Evolutionary conservation across 2,329 filamentous ascomycete genomes (phyloP), one percentile per base, ranked within the genome.

Genomic region (Paecilomyces formosus): DNA sequence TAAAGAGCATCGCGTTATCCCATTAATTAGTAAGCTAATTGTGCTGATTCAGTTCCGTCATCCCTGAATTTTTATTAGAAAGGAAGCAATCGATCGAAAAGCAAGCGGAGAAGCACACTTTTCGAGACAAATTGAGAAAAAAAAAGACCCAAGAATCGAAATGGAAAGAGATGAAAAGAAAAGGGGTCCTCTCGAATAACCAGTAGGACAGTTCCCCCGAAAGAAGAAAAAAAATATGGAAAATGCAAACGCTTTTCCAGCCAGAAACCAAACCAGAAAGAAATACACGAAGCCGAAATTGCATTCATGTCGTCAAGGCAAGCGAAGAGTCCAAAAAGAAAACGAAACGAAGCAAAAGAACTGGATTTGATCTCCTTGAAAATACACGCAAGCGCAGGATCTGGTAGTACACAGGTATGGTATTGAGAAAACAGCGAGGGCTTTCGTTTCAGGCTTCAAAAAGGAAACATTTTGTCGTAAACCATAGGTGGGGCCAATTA

Each of bases 171-270:
- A 26, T 26, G 8, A 31, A 8, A 12, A 31, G 2, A 31, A 9
- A 31, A 12, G 30, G 30, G 30, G 30, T 2, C 11, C 30, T 31
- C 30, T 31, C 30, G 11, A 31, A 31, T 31, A 31, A 11, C 30
- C 30, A 31, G 30, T 8, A 31, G 30, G 11, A 31, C 11, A 31
- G 30, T 31, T 31, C 30, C 30, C 30, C 39, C 39, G 30, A 28
- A 15, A 28, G 22, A 50, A 4, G 24, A n/a, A 49, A 56, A 54
- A 28, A 24, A n/a, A n/a, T n/a, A 55, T 51, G 35, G 54, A 28
- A 58, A 30, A 12, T 55, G n/a, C n/a, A 58, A 21, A 26, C 31
- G 39, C 39, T 45, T n/a, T 53, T 53, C 51, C 24, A 53, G 51
- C 30, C 30, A 31, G 8, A 31, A 26, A 31, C 30, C 30, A 31